A percentile compares a stretch with the other conserved stretches of the same genome.
Evolutionary conservation across 768 basidiomycete species (phyloP).

Genomic region (Pleurotus tuoliensis): DNA sequence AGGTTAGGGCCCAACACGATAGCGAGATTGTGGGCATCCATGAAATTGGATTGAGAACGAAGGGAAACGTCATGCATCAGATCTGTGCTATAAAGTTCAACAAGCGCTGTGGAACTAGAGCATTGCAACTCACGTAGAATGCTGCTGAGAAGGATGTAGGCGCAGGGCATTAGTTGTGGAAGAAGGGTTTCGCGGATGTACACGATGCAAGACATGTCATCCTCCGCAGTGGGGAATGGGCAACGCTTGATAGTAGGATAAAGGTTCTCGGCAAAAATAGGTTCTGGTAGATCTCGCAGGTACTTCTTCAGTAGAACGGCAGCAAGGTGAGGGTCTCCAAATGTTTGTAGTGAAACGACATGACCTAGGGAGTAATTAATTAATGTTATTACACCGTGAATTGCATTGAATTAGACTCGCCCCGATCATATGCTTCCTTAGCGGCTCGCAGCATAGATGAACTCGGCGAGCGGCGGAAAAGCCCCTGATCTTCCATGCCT

Average conservation of each 20-base stretch:
- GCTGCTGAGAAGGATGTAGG: conserved; percentile 69
- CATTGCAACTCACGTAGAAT: conserved; percentile 49
- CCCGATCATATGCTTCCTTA: conserved; percentile 82
- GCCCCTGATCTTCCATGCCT: conserved; percentile 70
- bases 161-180: conserved; percentile 64
- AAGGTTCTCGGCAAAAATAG: conserved; percentile 68
- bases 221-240: conserved; percentile 51
- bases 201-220: conserved; percentile 52
- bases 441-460: conserved; percentile 68
- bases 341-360: conserved; percentile 73
- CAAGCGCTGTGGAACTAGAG: neutral
- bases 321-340: conserved; percentile 74
- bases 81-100: conserved; percentile 39
- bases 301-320: conserved; percentile 87
- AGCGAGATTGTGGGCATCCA: conserved; percentile 83
- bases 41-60: conserved; percentile 61
- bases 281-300: conserved; percentile 73
- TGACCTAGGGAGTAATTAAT: conserved; percentile 43
- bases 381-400: neutral
- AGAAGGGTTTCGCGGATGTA: conserved; percentile 72
- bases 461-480: conserved; percentile 80
- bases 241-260: conserved; percentile 68
- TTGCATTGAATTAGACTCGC: conserved; percentile 25
- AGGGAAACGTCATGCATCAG: conserved; percentile 77
- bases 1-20: conserved; percentile 80